phyloP scores from a whole-genome alignment of 1,139 yeast genomes.

The Saccharomycopsis crataegensis region DNA sequence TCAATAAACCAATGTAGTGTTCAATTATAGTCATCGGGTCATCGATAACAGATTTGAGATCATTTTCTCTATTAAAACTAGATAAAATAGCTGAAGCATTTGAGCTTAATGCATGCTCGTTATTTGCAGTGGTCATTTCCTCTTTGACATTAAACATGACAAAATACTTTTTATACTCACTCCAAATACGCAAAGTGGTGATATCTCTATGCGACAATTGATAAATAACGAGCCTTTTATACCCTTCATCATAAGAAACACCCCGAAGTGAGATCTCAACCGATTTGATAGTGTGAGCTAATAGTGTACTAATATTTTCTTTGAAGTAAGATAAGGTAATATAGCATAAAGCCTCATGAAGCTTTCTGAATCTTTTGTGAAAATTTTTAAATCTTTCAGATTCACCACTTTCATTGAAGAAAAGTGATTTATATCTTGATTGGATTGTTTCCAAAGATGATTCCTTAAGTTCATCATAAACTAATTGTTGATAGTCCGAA shows the following conservation, averaged over 20 bases:
- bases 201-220: conserved; percentile 57
- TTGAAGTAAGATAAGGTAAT: conserved; percentile 21
- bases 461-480: conserved; percentile 7
- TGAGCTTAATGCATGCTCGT: not conserved
- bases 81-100: not conserved
- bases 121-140: not conserved
- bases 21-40: conserved; percentile 13
- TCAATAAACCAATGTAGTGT: conserved; percentile 31
- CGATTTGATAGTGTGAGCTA: conserved; percentile 53
- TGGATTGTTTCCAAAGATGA: not conserved
- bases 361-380: not conserved
- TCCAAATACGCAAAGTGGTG: conserved; percentile 48
- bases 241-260: conserved; percentile 25
- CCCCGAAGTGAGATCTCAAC: conserved; percentile 67
- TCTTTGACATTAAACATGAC: conserved; percentile 12
- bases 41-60: not conserved
- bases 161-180: conserved; percentile 34
- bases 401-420: conserved; percentile 1
- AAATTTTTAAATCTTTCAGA: not conserved
- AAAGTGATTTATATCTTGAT: not conserved
- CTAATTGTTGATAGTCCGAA: conserved; percentile 3
- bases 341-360: conserved; percentile 8
- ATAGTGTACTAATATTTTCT: conserved; percentile 25
- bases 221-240: conserved; percentile 36
- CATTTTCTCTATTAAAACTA: not conserved